Evolutionary conservation across 768 basidiomycete genomes (phyloP).

Genomic region (Agaricus subrufescens): DNA sequence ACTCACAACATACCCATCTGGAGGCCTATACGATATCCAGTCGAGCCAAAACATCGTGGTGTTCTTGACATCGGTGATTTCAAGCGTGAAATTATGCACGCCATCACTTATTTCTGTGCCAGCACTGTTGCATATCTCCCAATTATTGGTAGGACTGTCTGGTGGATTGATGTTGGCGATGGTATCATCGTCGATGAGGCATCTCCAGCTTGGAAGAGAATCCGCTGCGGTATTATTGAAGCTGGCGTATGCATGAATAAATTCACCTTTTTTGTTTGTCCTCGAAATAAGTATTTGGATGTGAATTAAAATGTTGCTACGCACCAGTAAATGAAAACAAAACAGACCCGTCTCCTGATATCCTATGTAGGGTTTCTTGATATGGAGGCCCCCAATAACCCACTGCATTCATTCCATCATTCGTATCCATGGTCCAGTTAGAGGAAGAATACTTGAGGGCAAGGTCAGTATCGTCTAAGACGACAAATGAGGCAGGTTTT

Average conservation of each 20-base stretch:
- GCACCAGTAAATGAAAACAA: not conserved
- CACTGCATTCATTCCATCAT: not conserved
- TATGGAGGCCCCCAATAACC: not conserved
- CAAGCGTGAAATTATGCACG: not conserved
- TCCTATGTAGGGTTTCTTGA: not conserved
- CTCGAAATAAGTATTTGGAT: not conserved
- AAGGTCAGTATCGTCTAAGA: not conserved
- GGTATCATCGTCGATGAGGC: not conserved
- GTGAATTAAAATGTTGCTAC: not conserved
- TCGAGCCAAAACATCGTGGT: conserved; percentile 1
- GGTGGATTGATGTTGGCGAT: not conserved
- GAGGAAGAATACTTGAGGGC: not conserved
- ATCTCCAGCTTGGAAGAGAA: not conserved
- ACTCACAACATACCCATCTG: not conserved
- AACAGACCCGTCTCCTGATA: not conserved
- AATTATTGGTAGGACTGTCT: not conserved
- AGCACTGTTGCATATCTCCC: not conserved
- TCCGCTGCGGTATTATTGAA: not conserved
- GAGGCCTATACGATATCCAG: not conserved
- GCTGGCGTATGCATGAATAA: not conserved
- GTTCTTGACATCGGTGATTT: not conserved
- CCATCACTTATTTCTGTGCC: not conserved
- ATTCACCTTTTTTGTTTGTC: not conserved
- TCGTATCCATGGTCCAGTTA: not conserved
- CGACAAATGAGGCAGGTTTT: not conserved